Conservation (phyloP, 371 early-diverging fungal species). For the Mortierella sp. region DNA sequence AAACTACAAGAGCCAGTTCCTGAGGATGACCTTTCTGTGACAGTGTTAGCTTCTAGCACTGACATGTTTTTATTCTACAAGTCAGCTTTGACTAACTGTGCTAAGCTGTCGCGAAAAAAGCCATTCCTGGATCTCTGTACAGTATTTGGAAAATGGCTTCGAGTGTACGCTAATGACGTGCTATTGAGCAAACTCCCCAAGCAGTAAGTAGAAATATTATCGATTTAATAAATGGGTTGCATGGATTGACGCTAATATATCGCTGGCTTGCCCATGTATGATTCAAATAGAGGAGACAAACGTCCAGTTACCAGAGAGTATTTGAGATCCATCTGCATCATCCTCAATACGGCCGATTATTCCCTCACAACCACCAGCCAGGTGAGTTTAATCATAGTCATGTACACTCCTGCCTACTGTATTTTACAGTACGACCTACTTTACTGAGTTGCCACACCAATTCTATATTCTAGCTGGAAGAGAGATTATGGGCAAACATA, state of each 20-base stretch:
- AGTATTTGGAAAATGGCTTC: slow-evolving; percentile 85
- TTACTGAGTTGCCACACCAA: not conserved
- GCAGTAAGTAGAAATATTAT: slow-evolving; percentile 42
- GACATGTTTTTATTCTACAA: slow-evolving; percentile 93
- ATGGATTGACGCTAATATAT: not conserved
- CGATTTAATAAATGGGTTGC: not conserved
- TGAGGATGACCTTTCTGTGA: slow-evolving; percentile 72
- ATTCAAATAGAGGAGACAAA: slow-evolving; percentile 72
- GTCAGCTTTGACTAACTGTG: slow-evolving; percentile 86
- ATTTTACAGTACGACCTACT: no score
- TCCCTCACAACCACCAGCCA: slow-evolving; percentile 88
- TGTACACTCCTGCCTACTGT: no score
- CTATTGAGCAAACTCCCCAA: slow-evolving; percentile 76
- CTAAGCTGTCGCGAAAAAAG: slow-evolving; percentile 86
- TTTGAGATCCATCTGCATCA: slow-evolving; percentile 75
- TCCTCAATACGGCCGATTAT: slow-evolving; percentile 95
- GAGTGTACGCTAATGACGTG: slow-evolving; percentile 78
- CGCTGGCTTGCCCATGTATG: no score
- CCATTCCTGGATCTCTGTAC: slow-evolving; percentile 82
- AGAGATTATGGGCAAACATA: slow-evolving; percentile 85
- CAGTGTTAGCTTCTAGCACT: slow-evolving; percentile 87
- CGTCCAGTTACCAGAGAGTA: slow-evolving; percentile 69
- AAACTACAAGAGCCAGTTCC: slow-evolving; percentile 57
- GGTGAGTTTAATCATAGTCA: slow-evolving; percentile 55
- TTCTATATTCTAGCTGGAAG: slow-evolving; percentile 74